These are phyloP conservation scores for Coemansia aciculifera DNA, from an alignment of 192 early-diverging fungal species.

Conservation along the genomic window DNA sequence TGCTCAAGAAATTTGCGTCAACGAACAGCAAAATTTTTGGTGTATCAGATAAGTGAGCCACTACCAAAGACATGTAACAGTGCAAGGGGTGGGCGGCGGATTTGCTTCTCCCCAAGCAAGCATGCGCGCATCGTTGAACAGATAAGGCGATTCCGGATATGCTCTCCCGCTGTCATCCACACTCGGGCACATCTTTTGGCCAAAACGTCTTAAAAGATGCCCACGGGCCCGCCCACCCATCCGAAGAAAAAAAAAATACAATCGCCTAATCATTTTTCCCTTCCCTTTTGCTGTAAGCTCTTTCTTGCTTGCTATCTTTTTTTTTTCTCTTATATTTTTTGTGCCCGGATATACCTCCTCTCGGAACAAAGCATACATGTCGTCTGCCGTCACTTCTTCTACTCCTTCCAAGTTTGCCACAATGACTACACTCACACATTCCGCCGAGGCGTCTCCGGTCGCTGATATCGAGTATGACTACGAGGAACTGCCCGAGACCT, in stretches of 20 bases:
- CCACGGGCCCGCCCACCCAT: background rate
- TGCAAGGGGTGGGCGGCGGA: background rate
- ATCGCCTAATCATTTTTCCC: background rate
- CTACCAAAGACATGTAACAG: background rate
- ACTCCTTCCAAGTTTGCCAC: conserved; percentile 6
- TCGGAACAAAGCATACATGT: conserved; percentile 2
- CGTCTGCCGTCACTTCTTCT: conserved; percentile 5
- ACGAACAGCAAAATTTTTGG: background rate
- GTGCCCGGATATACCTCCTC: background rate
- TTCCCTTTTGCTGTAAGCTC: background rate
- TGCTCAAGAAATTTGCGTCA: background rate
- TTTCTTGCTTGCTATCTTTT: background rate
- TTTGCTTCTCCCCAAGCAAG: background rate
- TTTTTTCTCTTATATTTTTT: background rate
- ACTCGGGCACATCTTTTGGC: background rate
- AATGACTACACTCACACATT: conserved; percentile 7
- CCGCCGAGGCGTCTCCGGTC: background rate
- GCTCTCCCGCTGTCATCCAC: background rate
- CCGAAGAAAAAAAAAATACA: background rate
- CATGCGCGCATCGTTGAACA: background rate
- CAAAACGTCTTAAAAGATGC: background rate
- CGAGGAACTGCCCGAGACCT: conserved; percentile 85
- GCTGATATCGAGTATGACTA: conserved; percentile 73
- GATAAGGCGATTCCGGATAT: conserved; percentile 2
- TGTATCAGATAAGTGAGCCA: background rate